A percentile compares a stretch with the other conserved stretches of the same genome.
Conservation (phyloP, 176 grass and related monocot species). For the Avena eriantha region DNA sequence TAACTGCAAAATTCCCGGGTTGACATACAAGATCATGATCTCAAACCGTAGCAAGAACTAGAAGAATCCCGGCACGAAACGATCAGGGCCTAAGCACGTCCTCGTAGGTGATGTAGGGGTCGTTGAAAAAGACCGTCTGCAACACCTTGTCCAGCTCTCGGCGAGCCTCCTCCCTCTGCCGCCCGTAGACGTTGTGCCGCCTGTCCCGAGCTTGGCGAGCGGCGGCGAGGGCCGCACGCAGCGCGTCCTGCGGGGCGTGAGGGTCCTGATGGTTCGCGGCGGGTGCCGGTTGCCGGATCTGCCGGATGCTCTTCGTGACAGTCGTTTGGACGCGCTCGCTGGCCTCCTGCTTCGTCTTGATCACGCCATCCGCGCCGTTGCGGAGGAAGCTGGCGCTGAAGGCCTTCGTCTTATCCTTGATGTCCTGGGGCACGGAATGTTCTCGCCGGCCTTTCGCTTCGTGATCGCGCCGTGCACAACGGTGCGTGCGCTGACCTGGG, state of each 20-base stretch:
- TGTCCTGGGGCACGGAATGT: neutral
- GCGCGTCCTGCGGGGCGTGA: neutral
- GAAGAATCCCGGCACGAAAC: neutral
- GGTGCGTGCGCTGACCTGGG: neutral
- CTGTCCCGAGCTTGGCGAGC: neutral
- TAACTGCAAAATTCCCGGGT: too few species aligned
- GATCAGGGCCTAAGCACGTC: conserved; percentile 35
- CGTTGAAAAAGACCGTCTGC: conserved; percentile 53
- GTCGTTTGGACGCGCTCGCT: neutral
- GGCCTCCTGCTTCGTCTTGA: neutral
- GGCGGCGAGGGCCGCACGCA: neutral
- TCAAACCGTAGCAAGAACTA: neutral
- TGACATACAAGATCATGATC: neutral
- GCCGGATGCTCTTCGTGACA: neutral
- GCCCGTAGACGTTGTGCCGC: neutral
- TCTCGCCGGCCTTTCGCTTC: neutral
- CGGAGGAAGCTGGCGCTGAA: neutral
- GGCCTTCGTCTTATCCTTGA: neutral
- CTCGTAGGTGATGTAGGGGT: conserved; percentile 32
- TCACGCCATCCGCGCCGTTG: neutral
- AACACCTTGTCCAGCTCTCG: conserved; percentile 34
- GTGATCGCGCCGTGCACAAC: neutral
- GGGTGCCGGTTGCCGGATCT: neutral
- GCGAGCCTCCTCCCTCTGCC: conserved; percentile 33
- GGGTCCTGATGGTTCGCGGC: neutral